Evolutionary conservation across 1,284 basidiomycete genomes (phyloP).

Genomic region (Sparassis latifolia): DNA sequence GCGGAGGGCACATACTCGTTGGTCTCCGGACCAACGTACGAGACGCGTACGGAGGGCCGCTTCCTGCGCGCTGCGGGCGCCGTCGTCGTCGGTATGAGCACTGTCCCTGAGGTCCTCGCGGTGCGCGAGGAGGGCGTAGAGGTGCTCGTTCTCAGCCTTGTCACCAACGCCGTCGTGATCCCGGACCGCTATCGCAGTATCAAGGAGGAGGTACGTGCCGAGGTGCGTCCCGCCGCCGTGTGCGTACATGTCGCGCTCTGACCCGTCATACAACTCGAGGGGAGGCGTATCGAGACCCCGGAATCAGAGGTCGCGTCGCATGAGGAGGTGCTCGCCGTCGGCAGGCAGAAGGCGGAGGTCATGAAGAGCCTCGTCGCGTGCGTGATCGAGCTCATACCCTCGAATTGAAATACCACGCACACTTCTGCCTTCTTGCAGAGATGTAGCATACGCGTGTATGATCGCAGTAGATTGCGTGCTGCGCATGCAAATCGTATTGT

Average conservation of each 20-base stretch:
- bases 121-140: constrained; percentile 71
- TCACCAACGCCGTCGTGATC: constrained; percentile 80
- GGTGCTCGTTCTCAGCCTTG: constrained; percentile 71
- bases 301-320: constrained; percentile 60
- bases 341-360: constrained; percentile 61
- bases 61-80: constrained; percentile 67
- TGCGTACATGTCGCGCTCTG: constrained; percentile 1
- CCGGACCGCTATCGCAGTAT: constrained; percentile 65
- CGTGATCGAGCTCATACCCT: constrained; percentile 41
- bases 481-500: too few species aligned
- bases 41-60: constrained; percentile 76
- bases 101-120: constrained; percentile 83
- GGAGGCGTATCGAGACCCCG: constrained; percentile 39
- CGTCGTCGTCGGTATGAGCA: constrained; percentile 86
- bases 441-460: too few species aligned
- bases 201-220: constrained; percentile 64
- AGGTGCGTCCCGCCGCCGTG: constrained; percentile 39
- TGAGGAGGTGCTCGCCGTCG: constrained; percentile 72
- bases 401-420: too few species aligned
- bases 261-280: constrained; percentile 45
- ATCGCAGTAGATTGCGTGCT: too few species aligned
- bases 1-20: constrained; percentile 80
- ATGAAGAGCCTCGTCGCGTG: constrained; percentile 63
- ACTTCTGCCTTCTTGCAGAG: too few species aligned
- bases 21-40: constrained; percentile 82